These are phyloP conservation scores for Hordeum vulgare DNA, from an alignment of 176 grass and related monocot genomes.

Conservation along the genomic window DNA sequence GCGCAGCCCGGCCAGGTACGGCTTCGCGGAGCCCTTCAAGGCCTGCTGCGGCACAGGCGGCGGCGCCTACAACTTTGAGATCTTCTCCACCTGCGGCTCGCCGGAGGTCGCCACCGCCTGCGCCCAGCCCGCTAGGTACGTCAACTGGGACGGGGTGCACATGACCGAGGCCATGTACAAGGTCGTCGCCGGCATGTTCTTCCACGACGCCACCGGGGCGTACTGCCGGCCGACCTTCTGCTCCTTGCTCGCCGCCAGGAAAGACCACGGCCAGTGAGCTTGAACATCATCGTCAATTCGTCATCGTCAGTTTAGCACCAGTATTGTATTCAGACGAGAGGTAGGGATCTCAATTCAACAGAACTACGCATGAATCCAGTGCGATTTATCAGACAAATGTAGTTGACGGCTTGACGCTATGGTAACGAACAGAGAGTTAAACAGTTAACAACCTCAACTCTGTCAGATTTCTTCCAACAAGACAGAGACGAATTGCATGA, in stretches of 20 bases:
- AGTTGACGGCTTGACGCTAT: neutral
- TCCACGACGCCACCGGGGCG: slow-evolving; percentile 13
- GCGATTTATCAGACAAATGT: neutral
- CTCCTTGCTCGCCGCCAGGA: slow-evolving; percentile 30
- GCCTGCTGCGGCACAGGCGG: slow-evolving; percentile 66
- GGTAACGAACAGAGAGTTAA: neutral
- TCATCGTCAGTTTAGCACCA: neutral
- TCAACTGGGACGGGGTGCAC: slow-evolving; percentile 96
- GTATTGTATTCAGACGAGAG: no score
- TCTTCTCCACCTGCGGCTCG: slow-evolving; percentile 73
- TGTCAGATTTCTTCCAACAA: no score
- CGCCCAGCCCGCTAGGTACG: slow-evolving; percentile 41
- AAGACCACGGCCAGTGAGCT: slow-evolving; percentile 20
- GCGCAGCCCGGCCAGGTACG: slow-evolving; percentile 32
- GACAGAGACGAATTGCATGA: no score
- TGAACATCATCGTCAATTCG: neutral
- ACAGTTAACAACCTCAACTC: no score
- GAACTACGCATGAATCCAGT: neutral
- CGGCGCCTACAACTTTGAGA: slow-evolving; percentile 64
- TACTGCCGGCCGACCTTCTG: slow-evolving; percentile 65
- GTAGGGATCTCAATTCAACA: no score
- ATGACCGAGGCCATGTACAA: slow-evolving; percentile 89
- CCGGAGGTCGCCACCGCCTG: slow-evolving; percentile 52
- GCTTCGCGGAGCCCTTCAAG: slow-evolving; percentile 51
- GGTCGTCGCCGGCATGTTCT: slow-evolving; percentile 69